Evolutionary conservation across 208 protist species (phyloP), one percentile per base, ranked within the genome.

Genomic region (Crithidia sp.): DNA sequence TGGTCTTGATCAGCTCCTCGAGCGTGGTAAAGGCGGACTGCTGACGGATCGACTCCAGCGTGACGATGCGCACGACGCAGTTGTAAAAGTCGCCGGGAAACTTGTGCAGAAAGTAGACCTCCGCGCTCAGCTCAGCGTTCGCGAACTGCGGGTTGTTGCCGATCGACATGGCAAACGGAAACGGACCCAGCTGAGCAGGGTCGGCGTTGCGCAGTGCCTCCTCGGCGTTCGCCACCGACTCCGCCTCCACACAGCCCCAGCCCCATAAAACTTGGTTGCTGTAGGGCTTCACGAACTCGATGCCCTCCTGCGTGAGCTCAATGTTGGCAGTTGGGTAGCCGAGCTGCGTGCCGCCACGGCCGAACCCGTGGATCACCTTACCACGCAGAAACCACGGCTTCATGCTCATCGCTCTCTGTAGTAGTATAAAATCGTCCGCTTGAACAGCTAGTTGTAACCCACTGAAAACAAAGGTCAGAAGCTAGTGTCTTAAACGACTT

Each of bases 271-370:
- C 91, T 10, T 77, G 49, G 56, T 94, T 87, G 37, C 86, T 74
- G 74, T 91, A 90, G 7, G 76, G 49, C 54, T 80, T 56, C 52
- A 98, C 69, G 13, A 77, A 60, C 39, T 82, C 58, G 12, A 76
- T 86, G 0, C 79, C 82, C 7, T 68, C 37, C 9, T 79, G 74
- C 68, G 74, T 73, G 5, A 96, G 83, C 49, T 91, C 80, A 16
- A 96, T 52, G 71, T 95, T 95, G 10, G 89, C 95, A 4, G 95
- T 98, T 12, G 95, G 95, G 66, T 88, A 94, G n/a, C 95, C 95
- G 2, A 98, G 82, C 64, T 94, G 79, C 28, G 88, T 90, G 5
- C 91, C 90, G 28, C 95, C 95, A 17, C 95, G 87, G 59, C 91
- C 90, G 62, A 91, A 84, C 40, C 95, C 95, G 45, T 93, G 91